Conservation (phyloP, 179 eudicot genomes). For the Monotropa hypopitys region DNA sequence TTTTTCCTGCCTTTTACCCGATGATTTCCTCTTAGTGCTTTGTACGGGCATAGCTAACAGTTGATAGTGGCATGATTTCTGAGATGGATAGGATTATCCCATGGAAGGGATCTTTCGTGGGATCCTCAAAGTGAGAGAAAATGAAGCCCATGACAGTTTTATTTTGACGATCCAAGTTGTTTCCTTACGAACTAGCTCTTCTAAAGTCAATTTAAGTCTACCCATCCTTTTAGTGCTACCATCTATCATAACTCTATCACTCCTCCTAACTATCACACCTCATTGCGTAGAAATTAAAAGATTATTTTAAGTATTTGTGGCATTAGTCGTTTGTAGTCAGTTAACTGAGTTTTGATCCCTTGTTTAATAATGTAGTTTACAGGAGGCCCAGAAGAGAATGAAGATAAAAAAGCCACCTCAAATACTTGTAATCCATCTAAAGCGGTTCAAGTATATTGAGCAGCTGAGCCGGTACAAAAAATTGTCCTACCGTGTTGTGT, state of each 20-base stretch:
- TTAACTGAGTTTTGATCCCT: background rate
- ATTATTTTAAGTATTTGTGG: background rate
- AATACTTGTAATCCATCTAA: slow-evolving; percentile 73
- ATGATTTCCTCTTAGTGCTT: background rate
- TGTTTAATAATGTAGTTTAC: slow-evolving; percentile 41
- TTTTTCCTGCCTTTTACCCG: background rate
- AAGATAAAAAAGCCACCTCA: slow-evolving; percentile 85
- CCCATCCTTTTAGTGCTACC: no score
- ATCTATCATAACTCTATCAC: no score
- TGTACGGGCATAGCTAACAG: background rate
- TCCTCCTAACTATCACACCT: no score
- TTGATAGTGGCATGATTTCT: background rate
- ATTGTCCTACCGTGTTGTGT: slow-evolving; percentile 74
- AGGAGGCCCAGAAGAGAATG: slow-evolving; percentile 95
- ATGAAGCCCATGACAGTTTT: background rate
- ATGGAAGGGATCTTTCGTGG: background rate
- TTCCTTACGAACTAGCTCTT: no score
- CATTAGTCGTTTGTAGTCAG: background rate
- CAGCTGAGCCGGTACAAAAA: slow-evolving; percentile 73
- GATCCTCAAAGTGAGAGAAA: background rate
- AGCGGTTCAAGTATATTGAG: slow-evolving; percentile 82
- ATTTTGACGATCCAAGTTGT: background rate
- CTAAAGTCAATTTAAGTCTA: no score
- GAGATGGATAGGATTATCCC: background rate
- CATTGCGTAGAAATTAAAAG: background rate